Percentiles rank a stretch among this genome's conserved stretches.
Evolutionary conservation across 2,329 filamentous ascomycete species (phyloP).

Genomic region (Fusarium nurragi): DNA sequence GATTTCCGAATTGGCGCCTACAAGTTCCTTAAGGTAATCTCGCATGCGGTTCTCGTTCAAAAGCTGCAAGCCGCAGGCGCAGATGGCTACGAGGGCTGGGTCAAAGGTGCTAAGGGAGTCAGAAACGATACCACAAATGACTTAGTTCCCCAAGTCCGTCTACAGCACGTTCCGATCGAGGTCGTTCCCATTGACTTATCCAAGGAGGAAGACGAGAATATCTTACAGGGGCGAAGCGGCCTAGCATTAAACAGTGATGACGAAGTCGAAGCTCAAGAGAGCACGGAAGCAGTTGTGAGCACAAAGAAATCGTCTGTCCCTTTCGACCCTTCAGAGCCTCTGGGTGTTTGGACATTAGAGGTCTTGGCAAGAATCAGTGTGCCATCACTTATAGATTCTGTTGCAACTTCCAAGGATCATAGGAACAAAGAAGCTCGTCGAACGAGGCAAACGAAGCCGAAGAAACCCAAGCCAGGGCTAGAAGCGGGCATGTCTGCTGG

Average conservation of each 20-base stretch:
- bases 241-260: slow-evolving; percentile 73
- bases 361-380: slow-evolving; percentile 43
- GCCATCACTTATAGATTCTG: slow-evolving; percentile 45
- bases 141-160: slow-evolving; percentile 76
- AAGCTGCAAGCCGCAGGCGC: slow-evolving; percentile 53
- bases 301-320: slow-evolving; percentile 6
- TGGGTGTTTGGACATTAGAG: slow-evolving; percentile 53
- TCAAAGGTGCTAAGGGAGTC: slow-evolving; percentile 73
- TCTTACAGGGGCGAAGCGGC: slow-evolving; percentile 60
- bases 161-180: slow-evolving; percentile 79
- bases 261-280: slow-evolving; percentile 61
- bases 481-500: slow-evolving; percentile 40
- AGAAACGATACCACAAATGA: slow-evolving; percentile 80
- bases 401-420: slow-evolving; percentile 33
- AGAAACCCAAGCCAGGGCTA: slow-evolving; percentile 31
- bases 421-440: slow-evolving; percentile 24
- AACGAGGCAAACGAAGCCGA: slow-evolving; percentile 22
- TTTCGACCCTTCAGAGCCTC: slow-evolving; percentile 73
- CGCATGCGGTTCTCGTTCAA: slow-evolving; percentile 76
- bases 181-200: slow-evolving; percentile 82
- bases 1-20: slow-evolving; percentile 78
- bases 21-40: slow-evolving; percentile 84
- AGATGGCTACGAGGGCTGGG: slow-evolving; percentile 56
- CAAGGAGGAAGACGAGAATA: slow-evolving; percentile 72
- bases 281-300: slow-evolving; percentile 15